Evolutionary conservation across 2,329 filamentous ascomycete genomes (phyloP).

Genomic region (Coleophoma eucalyptorum): DNA sequence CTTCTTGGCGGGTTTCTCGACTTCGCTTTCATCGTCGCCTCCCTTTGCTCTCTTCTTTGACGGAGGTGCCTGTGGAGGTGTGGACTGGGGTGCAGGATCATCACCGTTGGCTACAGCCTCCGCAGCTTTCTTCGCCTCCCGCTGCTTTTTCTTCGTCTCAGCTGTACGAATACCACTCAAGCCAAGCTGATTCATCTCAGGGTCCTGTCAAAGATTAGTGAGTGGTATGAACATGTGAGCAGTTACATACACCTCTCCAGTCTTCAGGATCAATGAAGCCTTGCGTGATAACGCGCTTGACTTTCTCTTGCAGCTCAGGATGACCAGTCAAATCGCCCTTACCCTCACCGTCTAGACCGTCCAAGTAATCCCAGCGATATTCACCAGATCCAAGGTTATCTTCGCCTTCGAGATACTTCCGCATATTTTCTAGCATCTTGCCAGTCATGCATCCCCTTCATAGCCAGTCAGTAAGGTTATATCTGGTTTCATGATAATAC

Average conservation of each 20-base stretch:
- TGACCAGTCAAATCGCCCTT: constrained; percentile 44
- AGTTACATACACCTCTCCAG: constrained; percentile 74
- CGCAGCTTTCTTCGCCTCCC: constrained; percentile 8
- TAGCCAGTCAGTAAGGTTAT: not conserved
- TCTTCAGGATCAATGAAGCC: constrained; percentile 83
- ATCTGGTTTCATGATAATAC: constrained; percentile 17
- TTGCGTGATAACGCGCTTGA: constrained; percentile 66
- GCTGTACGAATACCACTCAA: constrained; percentile 18
- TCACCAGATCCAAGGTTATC: constrained; percentile 45
- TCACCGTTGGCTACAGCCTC: constrained; percentile 7
- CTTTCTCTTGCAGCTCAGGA: constrained; percentile 66
- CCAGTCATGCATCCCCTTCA: constrained; percentile 86
- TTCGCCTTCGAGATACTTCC: constrained; percentile 46
- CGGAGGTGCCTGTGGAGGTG: not conserved
- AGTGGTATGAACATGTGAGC: not conserved
- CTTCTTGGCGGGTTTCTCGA: constrained; percentile 30
- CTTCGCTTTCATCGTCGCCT: constrained; percentile 1
- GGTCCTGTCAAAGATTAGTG: constrained; percentile 18
- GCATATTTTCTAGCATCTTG: constrained; percentile 62
- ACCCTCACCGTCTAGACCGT: constrained; percentile 76
- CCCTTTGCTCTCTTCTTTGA: constrained; percentile 6
- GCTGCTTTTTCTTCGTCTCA: constrained; percentile 16
- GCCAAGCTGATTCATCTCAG: constrained; percentile 28
- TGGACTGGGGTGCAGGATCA: constrained; percentile 1
- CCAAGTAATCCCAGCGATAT: constrained; percentile 37